These are phyloP conservation scores for Lodderomyces pseudojiufengensis DNA, from an alignment of 1,139 yeast species.

Conservation along the genomic window DNA sequence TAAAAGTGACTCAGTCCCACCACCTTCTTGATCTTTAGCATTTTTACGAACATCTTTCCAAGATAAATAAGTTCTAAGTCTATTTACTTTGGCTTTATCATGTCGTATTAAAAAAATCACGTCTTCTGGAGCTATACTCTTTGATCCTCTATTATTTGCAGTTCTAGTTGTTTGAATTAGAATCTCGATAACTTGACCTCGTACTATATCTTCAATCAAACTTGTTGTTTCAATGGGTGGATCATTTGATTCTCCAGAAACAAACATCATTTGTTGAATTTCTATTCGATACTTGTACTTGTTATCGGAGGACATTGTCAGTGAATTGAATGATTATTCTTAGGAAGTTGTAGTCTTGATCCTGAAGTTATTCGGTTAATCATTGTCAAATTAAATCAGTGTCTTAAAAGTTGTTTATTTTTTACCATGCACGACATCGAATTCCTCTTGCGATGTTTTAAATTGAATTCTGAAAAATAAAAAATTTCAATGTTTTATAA, in stretches of 20 bases:
- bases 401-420: too few species aligned
- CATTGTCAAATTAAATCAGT: too few species aligned
- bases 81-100: constrained; percentile 89
- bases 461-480: too few species aligned
- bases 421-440: too few species aligned
- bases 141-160: constrained; percentile 77
- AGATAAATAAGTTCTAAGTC: constrained; percentile 83
- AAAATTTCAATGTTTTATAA: too few species aligned
- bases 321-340: too few species aligned
- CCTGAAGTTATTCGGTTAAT: too few species aligned
- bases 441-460: too few species aligned
- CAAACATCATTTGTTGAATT: constrained; percentile 98
- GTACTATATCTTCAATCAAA: constrained; percentile 87
- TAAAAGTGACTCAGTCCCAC: constrained; percentile 59
- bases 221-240: constrained; percentile 91
- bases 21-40: constrained; percentile 92
- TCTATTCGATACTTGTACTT: constrained; percentile 78
- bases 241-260: constrained; percentile 90
- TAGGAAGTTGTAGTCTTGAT: too few species aligned
- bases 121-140: constrained; percentile 87
- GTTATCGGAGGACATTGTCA: constrained; percentile 21
- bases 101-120: constrained; percentile 88
- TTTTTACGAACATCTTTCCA: constrained; percentile 98
- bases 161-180: constrained; percentile 75
- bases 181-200: constrained; percentile 91